Evolutionary conservation across 345 rosid genomes (phyloP), one percentile per base, ranked within the genome.

Genomic region (Durio zibethinus): DNA sequence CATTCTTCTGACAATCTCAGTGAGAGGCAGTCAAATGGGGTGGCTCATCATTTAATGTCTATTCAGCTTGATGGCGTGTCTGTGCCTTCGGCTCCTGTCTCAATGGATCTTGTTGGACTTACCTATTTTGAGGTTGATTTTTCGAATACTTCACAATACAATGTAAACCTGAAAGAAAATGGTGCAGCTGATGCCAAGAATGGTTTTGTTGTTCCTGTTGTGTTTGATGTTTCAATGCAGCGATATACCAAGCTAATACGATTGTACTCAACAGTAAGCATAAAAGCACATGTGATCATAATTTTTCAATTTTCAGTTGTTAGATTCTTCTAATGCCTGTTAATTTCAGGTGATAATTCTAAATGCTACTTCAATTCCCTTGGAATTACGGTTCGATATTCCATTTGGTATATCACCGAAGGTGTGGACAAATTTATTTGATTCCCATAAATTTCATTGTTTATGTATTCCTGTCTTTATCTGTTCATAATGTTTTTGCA

Each of bases 381-480:
- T 93, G 86, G 97, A 94, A 85, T 82, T 94, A 76, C 92, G 98
- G 80, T 94, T 94, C 81, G 98, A 94, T 76, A 94, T 93, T 85
- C 98, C 98, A 66, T 89, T 94, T 85, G 97, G 98, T 68, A 77
- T 94, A 71, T 88, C 98, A 67, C 97, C 98, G 7, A 94, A 93
- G 97, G 98, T 94, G 83, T 45, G 67, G 9, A 76, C 45, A 66
- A 79, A 82, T 45, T 38, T 42, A 40, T 10, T 63, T 77, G 33
- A 50, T 73, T 71, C 36, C 69, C 64, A 38, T 52, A 48, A 72
- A 73, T 40, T 52, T 43, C 63, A 38, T 25, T 47, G 23, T 23
- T 78, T 48, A 25, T 54, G 53, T 43, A 33, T 60, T 33, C 66
- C n/a, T 48, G 8, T 72, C 69, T 50, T 23, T 40, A 59, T 31